Percentiles rank a stretch among this genome's conserved stretches.
These are phyloP conservation scores for Dryadomyces sulphureus DNA, from an alignment of 2,329 filamentous ascomycete species.

Conservation along the genomic window DNA sequence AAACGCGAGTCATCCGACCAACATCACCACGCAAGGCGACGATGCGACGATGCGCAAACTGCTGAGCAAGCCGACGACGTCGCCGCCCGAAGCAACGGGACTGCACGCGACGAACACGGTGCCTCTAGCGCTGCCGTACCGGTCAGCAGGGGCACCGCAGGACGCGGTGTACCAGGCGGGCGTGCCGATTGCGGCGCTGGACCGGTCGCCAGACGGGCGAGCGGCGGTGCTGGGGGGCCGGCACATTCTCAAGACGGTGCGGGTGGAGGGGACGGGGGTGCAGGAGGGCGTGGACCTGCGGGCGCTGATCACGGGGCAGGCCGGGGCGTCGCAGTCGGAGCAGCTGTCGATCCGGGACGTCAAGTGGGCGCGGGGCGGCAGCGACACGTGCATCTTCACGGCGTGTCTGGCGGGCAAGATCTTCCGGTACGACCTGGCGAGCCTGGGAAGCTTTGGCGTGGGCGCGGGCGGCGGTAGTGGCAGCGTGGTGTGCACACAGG, in stretches of 20 bases:
- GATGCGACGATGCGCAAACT: conserved; percentile 36
- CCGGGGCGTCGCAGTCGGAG: conserved; percentile 30
- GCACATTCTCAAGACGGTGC: conserved; percentile 46
- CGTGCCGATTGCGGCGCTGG: conserved; percentile 40
- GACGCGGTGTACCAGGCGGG: conserved; percentile 36
- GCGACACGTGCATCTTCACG: conserved; percentile 40
- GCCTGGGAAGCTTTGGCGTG: conserved; percentile 23
- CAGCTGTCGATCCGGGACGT: conserved; percentile 50
- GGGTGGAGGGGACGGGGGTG: conserved; percentile 37
- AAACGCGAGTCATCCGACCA: too few relatives aligned
- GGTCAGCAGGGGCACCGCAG: conserved; percentile 35
- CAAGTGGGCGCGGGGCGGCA: conserved; percentile 34
- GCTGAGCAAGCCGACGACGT: conserved; percentile 37
- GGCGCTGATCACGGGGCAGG: conserved; percentile 35
- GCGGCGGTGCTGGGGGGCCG: conserved; percentile 42
- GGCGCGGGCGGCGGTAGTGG: conserved; percentile 23
- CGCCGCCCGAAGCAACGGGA: conserved; percentile 27
- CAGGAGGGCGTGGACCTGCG: conserved; percentile 44
- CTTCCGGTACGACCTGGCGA: conserved; percentile 46
- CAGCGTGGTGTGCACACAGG: conserved; percentile 40
- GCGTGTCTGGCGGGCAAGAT: conserved; percentile 51
- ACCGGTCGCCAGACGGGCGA: conserved; percentile 40
- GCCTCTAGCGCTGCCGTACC: conserved; percentile 27
- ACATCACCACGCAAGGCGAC: not conserved
- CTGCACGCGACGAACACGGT: conserved; percentile 17